Base-by-base conservation (phyloP, 2,329 filamentous ascomycete species). In the Iodosphaeria phyllophila region DNA sequence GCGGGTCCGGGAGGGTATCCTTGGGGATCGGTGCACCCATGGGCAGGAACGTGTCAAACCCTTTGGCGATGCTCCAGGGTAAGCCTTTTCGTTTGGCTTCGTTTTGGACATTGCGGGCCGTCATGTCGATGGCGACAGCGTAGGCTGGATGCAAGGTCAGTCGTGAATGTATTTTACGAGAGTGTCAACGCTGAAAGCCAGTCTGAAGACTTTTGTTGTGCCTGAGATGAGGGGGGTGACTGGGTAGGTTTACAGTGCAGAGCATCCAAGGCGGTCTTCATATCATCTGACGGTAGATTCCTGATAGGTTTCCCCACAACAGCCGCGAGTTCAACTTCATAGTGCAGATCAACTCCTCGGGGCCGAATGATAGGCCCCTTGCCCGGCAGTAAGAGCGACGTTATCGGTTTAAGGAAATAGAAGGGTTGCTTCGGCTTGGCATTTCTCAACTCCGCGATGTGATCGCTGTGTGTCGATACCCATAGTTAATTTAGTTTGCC, bases 71-170 rank as follows among this genome's bases (percentile, higher is more conserved):
- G 41, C 74, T 72, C 89, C 89, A 98, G 6, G 89, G 89, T 10
- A 95, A 71, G 18, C 89, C 83, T 60, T 89, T 92, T 55, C 77
- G 82, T 68, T 95, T 98, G 35, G 86, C 86, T 56, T 93, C 83
- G 40, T 92, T 79, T 54, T 98, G 89, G 5, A 80, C 69, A 51
- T 95, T 95, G 36, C 89, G 77, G 1, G 78, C 89, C 7, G 89
- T 98, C 80, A 98, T 91, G 54, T 98, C 89, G 42, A 98, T 93
- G 38, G 78, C 73, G 23, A 95, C 63, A 35, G 86, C 67, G 51
- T 95, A 98, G 41, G 70, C 79, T 82, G 31, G 28, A 13, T 29
- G 23, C 17, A 24, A 13, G 30, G 35, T 22, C 34, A 27, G 27
- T n/a, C 16, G 26, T 9, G 12, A 17, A 27, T 13, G 19, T 21